Base-by-base conservation (phyloP, 2,329 filamentous ascomycete species). In the Kalaharituber pfeilii region DNA sequence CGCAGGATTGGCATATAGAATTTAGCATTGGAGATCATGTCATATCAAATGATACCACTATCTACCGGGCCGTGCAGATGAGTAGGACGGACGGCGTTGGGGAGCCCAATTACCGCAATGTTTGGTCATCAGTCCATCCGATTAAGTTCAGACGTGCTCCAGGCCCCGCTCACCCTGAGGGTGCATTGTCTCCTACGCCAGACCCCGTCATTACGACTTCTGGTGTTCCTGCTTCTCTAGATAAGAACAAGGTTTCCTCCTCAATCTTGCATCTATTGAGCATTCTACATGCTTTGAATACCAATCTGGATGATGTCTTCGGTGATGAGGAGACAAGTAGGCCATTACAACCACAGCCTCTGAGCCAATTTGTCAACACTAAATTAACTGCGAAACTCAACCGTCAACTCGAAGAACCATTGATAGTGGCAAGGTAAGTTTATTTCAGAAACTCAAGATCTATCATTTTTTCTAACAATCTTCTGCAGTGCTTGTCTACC, bases 331-430 rank as follows among this genome's bases (percentile, higher is more conserved):
- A 81, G 52, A 71, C 77, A 2, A 69, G 84, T 56, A 80, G 79
- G 58, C 72, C 61, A 9, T 53, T 93, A 26, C 85, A 84, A 50
- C 75, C 81, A 1, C 89, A 96, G 68, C 85, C 89, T 0, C 69
- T 93, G 49, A 82, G 88, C 2, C 88, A 96, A 62, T 98, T 98
- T 63, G 91, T 98, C 69, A 98, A 98, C 66, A 95, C 91, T 0
- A 98, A 98, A 68, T 77, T 98, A 33, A 98, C 91, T 0, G 93
- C 91, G 1, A 98, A 98, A 71, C 77, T 98, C 54, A 98, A 98
- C 66, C 82, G 91, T 26, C 93, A 98, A 67, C 73, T 98, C 11
- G 91, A 98, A 66, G 93, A 98, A 69, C 91, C 91, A 8, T 72
- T 98, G 59, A 93, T 98, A 60, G 91, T 98, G 51, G 91, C 91